These are phyloP conservation scores for Malus asiatica DNA, from an alignment of 306 rosid species.

Conservation along the genomic window DNA sequence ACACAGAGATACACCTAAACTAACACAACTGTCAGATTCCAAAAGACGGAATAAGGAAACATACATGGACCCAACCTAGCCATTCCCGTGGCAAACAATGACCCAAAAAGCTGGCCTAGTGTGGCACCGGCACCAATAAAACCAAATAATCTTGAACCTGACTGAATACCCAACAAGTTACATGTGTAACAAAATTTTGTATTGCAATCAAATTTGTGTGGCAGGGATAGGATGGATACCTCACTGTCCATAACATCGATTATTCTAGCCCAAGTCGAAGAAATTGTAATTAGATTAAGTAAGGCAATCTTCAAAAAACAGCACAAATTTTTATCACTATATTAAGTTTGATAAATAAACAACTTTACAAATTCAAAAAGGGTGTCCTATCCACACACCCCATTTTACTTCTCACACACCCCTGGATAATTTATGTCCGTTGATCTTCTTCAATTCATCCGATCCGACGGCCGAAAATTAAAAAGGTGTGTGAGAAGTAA, in stretches of 20 bases:
- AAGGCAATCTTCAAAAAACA: conserved; percentile 45
- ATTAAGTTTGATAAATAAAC: conserved; percentile 8
- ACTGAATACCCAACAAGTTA: conserved; percentile 62
- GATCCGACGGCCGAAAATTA: too few relatives aligned
- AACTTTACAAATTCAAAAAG: neutral
- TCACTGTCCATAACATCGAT: conserved; percentile 87
- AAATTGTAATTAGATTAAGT: conserved; percentile 60
- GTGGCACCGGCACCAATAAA: conserved; percentile 99
- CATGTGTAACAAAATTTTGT: conserved; percentile 9
- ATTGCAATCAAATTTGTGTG: conserved; percentile 11
- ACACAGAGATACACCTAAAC: neutral
- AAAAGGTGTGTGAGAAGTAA: too few relatives aligned
- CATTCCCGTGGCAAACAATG: conserved; percentile 86
- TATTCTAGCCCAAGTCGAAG: conserved; percentile 96
- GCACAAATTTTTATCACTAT: conserved; percentile 12
- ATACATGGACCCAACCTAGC: conserved; percentile 90
- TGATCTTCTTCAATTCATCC: too few relatives aligned
- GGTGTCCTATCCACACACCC: too few relatives aligned
- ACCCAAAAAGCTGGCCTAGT: conserved; percentile 95
- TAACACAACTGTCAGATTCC: neutral
- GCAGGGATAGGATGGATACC: conserved; percentile 33
- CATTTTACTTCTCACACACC: too few relatives aligned
- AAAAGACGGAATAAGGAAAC: conserved; percentile 25
- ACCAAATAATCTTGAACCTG: conserved; percentile 99
- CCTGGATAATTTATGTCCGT: too few relatives aligned